These are phyloP conservation scores for Suhomyces bolitotheri DNA, from an alignment of 1,139 yeast species.

Conservation along the genomic window DNA sequence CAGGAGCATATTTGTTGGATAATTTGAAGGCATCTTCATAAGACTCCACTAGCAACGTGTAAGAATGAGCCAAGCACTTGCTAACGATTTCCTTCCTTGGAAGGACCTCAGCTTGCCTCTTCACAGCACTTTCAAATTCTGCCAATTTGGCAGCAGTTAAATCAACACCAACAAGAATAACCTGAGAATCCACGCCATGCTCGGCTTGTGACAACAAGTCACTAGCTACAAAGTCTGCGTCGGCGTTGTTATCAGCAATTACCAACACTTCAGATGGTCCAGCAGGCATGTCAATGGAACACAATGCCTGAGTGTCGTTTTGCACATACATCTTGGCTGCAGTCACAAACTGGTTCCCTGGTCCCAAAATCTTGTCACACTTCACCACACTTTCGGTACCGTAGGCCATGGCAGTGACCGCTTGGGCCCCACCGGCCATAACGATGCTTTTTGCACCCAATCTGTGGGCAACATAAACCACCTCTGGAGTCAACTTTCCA, in stretches of 20 bases:
- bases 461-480: conserved; percentile 94
- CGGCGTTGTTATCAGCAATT: conserved; percentile 82
- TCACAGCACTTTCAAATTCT: conserved; percentile 77
- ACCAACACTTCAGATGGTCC: conserved; percentile 98
- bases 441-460: conserved; percentile 89
- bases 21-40: conserved; percentile 78
- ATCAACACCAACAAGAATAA: conserved; percentile 80
- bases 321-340: conserved; percentile 98
- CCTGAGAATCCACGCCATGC: conserved; percentile 98
- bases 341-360: conserved; percentile 98
- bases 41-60: conserved; percentile 65
- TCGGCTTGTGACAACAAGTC: conserved; percentile 97
- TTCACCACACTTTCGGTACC: conserved; percentile 92
- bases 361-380: conserved; percentile 96
- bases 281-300: conserved; percentile 99
- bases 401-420: conserved; percentile 97
- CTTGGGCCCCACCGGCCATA: conserved; percentile 99
- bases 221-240: conserved; percentile 93
- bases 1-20: conserved; percentile 94
- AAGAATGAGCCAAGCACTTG: conserved; percentile 88
- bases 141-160: conserved; percentile 59
- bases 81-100: conserved; percentile 95
- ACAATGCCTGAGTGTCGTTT: conserved; percentile 91
- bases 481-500: conserved; percentile 94
- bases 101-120: conserved; percentile 76